A percentile compares a stretch with the other conserved stretches of the same genome.
phyloP scores from a whole-genome alignment of 23 red algal genomes.

The Gracilaria caudata region DNA sequence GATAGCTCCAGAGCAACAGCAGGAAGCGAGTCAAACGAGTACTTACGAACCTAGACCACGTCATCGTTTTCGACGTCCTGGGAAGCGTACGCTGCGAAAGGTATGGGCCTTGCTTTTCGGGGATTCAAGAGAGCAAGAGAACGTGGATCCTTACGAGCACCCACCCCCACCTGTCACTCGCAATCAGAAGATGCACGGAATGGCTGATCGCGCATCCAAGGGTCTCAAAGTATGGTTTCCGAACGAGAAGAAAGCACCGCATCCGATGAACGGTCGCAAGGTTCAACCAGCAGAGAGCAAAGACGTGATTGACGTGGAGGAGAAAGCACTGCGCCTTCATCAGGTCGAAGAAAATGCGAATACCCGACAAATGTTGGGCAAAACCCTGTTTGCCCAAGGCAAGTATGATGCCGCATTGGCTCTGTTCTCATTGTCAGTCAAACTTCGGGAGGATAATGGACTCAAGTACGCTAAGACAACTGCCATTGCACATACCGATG shows the following conservation, averaged over 20 bases:
- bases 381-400: slow-evolving; percentile 66
- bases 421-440: slow-evolving; percentile 71
- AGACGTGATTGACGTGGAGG: slow-evolving; percentile 51
- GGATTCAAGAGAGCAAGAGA: slow-evolving; percentile 31
- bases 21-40: slow-evolving; percentile 12
- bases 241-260: slow-evolving; percentile 27
- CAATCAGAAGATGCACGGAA: slow-evolving; percentile 47
- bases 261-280: slow-evolving; percentile 34
- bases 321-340: slow-evolving; percentile 40
- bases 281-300: slow-evolving; percentile 46
- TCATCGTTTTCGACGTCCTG: slow-evolving; percentile 22
- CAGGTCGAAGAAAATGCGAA: slow-evolving; percentile 83
- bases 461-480: slow-evolving; percentile 68
- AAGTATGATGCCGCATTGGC: slow-evolving; percentile 78
- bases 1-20: background rate
- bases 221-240: slow-evolving; percentile 71
- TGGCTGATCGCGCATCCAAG: slow-evolving; percentile 36
- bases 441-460: slow-evolving; percentile 79
- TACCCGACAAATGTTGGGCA: slow-evolving; percentile 67
- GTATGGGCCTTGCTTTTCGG: slow-evolving; percentile 61
- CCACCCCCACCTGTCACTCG: slow-evolving; percentile 12
- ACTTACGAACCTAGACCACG: background rate
- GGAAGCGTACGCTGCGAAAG: slow-evolving; percentile 32
- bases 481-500: slow-evolving; percentile 75
- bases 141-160: background rate